Conservation (phyloP, 805 yeast genomes). For the Lipomyces spencermartinsiae region DNA sequence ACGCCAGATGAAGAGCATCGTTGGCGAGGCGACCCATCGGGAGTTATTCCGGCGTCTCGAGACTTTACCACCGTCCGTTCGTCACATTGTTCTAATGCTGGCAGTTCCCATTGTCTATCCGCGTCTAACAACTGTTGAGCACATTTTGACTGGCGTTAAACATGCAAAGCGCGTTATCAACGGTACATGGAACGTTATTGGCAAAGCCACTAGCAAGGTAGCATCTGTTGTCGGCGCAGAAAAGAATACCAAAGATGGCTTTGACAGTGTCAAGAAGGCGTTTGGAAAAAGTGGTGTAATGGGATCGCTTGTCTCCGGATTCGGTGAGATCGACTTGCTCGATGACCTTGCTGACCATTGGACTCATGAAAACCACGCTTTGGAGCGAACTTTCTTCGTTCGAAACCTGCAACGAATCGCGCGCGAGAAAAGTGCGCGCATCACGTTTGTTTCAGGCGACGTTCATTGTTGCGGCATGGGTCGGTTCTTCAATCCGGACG, state of each 20-base stretch:
- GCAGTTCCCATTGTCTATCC: constrained; percentile 98
- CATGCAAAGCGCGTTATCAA: constrained; percentile 47
- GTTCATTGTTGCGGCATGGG: constrained; percentile 91
- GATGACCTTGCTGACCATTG: constrained; percentile 97
- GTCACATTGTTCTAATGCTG: constrained; percentile 80
- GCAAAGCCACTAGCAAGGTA: constrained; percentile 44
- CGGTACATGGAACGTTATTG: constrained; percentile 37
- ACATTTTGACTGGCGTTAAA: constrained; percentile 57
- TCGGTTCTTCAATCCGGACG: constrained; percentile 63
- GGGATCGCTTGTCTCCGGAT: constrained; percentile 82
- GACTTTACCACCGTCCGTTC: constrained; percentile 64
- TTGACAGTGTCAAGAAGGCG: constrained; percentile 45
- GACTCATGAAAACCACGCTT: constrained; percentile 88
- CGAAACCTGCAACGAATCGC: constrained; percentile 70
- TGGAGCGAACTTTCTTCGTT: constrained; percentile 77
- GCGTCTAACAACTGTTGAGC: constrained; percentile 88
- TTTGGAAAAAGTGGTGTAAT: constrained; percentile 52
- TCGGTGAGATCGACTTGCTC: constrained; percentile 86
- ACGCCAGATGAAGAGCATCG: constrained; percentile 66
- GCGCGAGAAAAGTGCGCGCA: constrained; percentile 64
- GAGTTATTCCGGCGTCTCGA: constrained; percentile 64
- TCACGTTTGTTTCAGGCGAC: constrained; percentile 90
- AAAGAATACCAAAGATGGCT: constrained; percentile 37
- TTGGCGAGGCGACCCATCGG: constrained; percentile 62
- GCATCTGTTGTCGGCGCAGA: constrained; percentile 67